A percentile compares a stretch with the other conserved stretches of the same genome.
These are phyloP conservation scores for Phytophthora chlamydospora DNA, from an alignment of 352 stramenopile genomes.

Conservation along the genomic window DNA sequence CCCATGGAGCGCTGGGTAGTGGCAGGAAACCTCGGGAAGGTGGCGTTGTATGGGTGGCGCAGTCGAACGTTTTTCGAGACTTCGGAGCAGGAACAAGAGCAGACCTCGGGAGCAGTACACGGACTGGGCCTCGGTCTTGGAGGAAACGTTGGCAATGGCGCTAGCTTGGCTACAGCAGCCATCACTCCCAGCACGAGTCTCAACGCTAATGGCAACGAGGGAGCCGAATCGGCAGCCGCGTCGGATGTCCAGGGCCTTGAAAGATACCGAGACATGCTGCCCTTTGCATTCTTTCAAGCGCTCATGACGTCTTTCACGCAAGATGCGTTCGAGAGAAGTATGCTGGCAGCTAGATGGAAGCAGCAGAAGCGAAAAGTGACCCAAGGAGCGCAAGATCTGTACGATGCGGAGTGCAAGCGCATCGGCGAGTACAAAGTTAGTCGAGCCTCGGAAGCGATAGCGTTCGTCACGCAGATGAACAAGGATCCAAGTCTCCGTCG, in stretches of 20 bases:
- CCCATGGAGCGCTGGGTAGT: constrained; percentile 57
- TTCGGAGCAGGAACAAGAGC: not conserved
- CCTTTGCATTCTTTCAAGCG: constrained; percentile 54
- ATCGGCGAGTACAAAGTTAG: constrained; percentile 62
- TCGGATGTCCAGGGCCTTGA: constrained; percentile 17
- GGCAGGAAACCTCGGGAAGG: constrained; percentile 46
- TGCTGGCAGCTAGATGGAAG: constrained; percentile 44
- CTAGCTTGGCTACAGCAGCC: constrained; percentile 13
- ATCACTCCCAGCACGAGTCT: constrained; percentile 9
- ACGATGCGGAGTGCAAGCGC: constrained; percentile 50
- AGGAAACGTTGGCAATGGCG: not conserved
- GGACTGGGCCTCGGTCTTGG: constrained; percentile 14
- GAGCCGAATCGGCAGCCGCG: not conserved
- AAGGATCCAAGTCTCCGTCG: constrained; percentile 34
- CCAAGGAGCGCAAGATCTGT: constrained; percentile 52
- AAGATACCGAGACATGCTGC: constrained; percentile 40
- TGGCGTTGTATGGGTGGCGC: constrained; percentile 54
- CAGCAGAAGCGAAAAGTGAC: constrained; percentile 50
- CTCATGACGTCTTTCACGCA: constrained; percentile 52
- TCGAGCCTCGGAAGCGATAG: constrained; percentile 51
- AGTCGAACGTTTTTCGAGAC: constrained; percentile 58
- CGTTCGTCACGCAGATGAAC: constrained; percentile 61
- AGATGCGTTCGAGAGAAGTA: constrained; percentile 48
- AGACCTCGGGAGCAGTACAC: constrained; percentile 3
- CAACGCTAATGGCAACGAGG: not conserved